Percentiles rank a stretch among this genome's conserved stretches.
Evolutionary conservation across 148 eudicot species (phyloP).

Genomic region (Diospyros lotus): DNA sequence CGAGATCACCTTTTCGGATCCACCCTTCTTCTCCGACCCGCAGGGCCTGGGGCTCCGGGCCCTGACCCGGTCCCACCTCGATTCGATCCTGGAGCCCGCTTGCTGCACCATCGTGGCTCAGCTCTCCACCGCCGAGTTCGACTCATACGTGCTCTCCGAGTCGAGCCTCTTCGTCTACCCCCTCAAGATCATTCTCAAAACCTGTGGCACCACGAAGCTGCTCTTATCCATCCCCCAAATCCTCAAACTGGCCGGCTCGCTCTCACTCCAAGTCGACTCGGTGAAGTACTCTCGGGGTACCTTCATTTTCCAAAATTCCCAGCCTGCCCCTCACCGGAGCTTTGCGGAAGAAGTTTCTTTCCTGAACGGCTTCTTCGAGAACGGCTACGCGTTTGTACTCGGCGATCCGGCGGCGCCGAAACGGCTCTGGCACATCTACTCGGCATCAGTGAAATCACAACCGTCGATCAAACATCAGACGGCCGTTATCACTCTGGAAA

Average conservation of each 20-base stretch:
- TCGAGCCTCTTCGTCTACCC: slow-evolving; percentile 61
- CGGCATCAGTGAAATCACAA: slow-evolving; percentile 2
- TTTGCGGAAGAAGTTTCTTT: slow-evolving; percentile 51
- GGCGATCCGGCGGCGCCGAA: slow-evolving; percentile 34
- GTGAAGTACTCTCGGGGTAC: slow-evolving; percentile 63
- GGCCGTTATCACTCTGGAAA: slow-evolving; percentile 21
- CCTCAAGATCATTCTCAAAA: slow-evolving; percentile 43
- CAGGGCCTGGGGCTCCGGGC: slow-evolving; percentile 39
- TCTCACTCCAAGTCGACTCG: slow-evolving; percentile 41
- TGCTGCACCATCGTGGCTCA: slow-evolving; percentile 55
- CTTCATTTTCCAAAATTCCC: slow-evolving; percentile 47
- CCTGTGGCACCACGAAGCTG: slow-evolving; percentile 66
- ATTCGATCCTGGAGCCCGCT: slow-evolving; percentile 39
- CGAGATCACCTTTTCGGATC: slow-evolving; percentile 34
- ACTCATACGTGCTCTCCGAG: slow-evolving; percentile 69
- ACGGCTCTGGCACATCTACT: slow-evolving; percentile 42
- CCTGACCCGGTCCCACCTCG: slow-evolving; percentile 38
- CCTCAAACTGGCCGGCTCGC: slow-evolving; percentile 33
- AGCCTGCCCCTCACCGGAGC: slow-evolving; percentile 57
- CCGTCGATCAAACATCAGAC: slow-evolving; percentile 10
- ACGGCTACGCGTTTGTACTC: slow-evolving; percentile 38
- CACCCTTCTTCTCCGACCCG: slow-evolving; percentile 31
- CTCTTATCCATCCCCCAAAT: slow-evolving; percentile 46
- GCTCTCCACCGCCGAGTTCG: slow-evolving; percentile 43
- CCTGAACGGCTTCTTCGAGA: slow-evolving; percentile 38